Percentiles rank a stretch among this genome's conserved stretches.
Evolutionary conservation across 768 basidiomycete species (phyloP).

Genomic region (Leccinum variicolor): DNA sequence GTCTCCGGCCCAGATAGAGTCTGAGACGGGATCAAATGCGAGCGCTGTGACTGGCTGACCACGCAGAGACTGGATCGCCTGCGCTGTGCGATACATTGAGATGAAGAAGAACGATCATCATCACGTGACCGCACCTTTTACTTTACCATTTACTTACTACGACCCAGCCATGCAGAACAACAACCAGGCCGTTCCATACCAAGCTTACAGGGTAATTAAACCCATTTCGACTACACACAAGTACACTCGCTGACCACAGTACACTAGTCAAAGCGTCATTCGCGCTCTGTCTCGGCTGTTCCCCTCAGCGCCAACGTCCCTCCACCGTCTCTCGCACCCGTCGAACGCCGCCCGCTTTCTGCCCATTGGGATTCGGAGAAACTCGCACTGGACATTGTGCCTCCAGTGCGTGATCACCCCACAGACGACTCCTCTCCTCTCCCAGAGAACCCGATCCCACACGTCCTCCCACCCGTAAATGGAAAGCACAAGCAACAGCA

Average conservation of each 20-base stretch:
- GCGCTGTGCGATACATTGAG: conserved; percentile 20
- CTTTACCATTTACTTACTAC: neutral
- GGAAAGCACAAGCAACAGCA: conserved; percentile 7
- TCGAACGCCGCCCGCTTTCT: conserved; percentile 5
- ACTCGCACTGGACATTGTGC: conserved; percentile 4
- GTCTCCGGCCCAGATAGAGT: conserved; percentile 84
- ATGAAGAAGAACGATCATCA: neutral
- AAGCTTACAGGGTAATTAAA: conserved; percentile 42
- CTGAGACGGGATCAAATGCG: conserved; percentile 88
- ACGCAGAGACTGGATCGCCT: conserved; percentile 13
- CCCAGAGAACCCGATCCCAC: neutral
- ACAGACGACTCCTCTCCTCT: neutral
- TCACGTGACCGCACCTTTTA: conserved; percentile 15
- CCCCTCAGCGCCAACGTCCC: conserved; percentile 24
- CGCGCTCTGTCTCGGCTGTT: conserved; percentile 35
- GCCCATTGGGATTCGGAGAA: conserved; percentile 25
- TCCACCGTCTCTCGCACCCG: conserved; percentile 11
- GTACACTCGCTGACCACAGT: neutral
- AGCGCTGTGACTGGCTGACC: conserved; percentile 65
- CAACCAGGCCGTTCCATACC: conserved; percentile 42
- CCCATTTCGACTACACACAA: neutral
- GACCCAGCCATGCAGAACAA: conserved; percentile 2
- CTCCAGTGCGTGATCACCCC: neutral
- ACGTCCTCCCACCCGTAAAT: neutral
- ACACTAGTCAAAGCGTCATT: conserved; percentile 46